Conservation (phyloP, 148 eudicot genomes). For the Rhododendron vialii region DNA sequence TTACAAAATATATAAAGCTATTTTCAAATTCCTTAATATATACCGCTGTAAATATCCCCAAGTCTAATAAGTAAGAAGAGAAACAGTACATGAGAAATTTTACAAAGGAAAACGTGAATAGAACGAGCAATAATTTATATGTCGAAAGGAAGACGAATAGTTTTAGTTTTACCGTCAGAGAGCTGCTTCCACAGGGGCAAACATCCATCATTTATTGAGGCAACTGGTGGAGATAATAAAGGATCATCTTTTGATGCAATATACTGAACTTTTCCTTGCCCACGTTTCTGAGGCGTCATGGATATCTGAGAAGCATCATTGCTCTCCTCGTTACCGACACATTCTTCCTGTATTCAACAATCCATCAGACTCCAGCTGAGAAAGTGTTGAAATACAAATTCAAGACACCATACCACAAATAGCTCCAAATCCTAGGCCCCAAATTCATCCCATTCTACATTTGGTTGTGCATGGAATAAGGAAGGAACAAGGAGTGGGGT, state of each 20-base stretch:
- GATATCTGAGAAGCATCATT: constrained; percentile 57
- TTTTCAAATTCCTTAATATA: not conserved
- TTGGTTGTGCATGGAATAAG: not conserved
- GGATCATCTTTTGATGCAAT: constrained; percentile 27
- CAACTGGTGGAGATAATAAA: constrained; percentile 35
- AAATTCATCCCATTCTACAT: not conserved
- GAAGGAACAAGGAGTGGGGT: not conserved
- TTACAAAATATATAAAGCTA: not conserved
- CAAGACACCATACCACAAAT: not conserved
- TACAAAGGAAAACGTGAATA: not conserved
- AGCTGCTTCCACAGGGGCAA: constrained; percentile 64
- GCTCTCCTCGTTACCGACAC: constrained; percentile 83
- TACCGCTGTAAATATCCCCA: not conserved
- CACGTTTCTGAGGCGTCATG: constrained; percentile 60
- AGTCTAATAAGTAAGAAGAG: not conserved
- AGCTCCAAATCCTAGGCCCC: not conserved
- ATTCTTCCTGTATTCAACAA: constrained; percentile 59
- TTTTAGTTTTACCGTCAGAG: constrained; percentile 55
- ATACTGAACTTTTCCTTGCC: constrained; percentile 42
- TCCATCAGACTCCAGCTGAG: not conserved
- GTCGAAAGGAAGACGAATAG: not conserved
- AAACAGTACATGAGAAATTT: not conserved
- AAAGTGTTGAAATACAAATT: not conserved
- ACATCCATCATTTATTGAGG: constrained; percentile 50
- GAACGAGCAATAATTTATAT: not conserved